A percentile compares a stretch with the other conserved stretches of the same genome.
These are phyloP conservation scores for Mucor irregularis DNA, from an alignment of 371 early-diverging fungal genomes.

Conservation along the genomic window DNA sequence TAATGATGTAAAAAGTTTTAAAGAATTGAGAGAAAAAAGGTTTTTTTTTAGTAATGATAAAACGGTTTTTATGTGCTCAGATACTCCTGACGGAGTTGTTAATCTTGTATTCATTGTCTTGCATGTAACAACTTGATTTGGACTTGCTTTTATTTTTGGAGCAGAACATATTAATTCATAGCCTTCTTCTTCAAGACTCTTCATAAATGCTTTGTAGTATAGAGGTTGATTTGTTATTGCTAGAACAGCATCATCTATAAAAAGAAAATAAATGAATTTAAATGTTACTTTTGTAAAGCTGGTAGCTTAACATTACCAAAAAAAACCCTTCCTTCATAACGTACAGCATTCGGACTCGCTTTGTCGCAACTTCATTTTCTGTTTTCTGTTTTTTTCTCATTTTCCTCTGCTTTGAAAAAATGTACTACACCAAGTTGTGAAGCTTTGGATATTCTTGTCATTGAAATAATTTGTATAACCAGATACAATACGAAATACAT, in stretches of 20 bases:
- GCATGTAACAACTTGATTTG: too few species aligned
- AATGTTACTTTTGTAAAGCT: slow-evolving; percentile 8
- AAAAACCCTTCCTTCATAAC: slow-evolving; percentile 9
- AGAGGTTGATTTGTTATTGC: slow-evolving; percentile 1
- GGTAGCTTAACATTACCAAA: slow-evolving; percentile 12
- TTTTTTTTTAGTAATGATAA: too few species aligned
- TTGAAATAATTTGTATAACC: slow-evolving; percentile 9
- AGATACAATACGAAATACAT: slow-evolving; percentile 15
- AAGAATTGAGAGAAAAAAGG: too few species aligned
- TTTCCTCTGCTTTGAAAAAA: slow-evolving; percentile 12
- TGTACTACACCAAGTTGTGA: slow-evolving; percentile 13
- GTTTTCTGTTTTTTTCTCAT: slow-evolving; percentile 7
- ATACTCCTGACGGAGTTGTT: too few species aligned
- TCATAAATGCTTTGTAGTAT: slow-evolving; percentile 7
- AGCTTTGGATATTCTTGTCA: slow-evolving; percentile 13
- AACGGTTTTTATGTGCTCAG: too few species aligned
- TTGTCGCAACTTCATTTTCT: background rate
- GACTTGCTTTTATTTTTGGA: slow-evolving; percentile 7
- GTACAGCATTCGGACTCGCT: slow-evolving; percentile 6
- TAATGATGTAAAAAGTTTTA: too few species aligned
- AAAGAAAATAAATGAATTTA: slow-evolving; percentile 9
- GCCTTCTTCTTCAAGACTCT: slow-evolving; percentile 11
- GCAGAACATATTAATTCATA: slow-evolving; percentile 4
- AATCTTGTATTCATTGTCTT: too few species aligned
- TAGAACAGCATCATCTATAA: slow-evolving; percentile 8